Base-by-base conservation (phyloP, 2,329 filamentous ascomycete species). In the Gnomoniopsis smithogilvyi region DNA sequence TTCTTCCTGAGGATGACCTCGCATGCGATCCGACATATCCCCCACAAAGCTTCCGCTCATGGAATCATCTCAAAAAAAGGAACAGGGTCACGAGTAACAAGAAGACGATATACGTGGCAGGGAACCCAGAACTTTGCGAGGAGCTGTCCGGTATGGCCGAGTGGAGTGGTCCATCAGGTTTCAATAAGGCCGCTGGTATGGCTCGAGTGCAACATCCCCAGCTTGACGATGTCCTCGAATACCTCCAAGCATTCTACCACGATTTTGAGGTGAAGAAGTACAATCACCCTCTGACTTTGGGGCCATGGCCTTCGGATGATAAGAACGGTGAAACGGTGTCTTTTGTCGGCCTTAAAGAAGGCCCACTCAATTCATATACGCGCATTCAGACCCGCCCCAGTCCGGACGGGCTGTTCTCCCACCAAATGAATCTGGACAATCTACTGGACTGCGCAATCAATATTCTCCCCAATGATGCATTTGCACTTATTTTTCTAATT, bases 1-100 rank as follows among this genome's bases (percentile, higher is more conserved):
- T 87, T 0, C 71, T 89, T 0, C 86, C 86, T 0, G 76, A 73
- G 2, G 86, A 89, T 65, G 82, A 83, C 21, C 73, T 90, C 1
- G 77, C 80, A 0, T 69, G 76, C 36, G 80, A 88, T 43, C 79
- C 81, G 1, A 72, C 78, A 6, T 76, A 75, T 43, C 73, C 77
- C 1, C 70, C 79, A 0, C 85, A 89, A 62, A 80, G 75, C 43
- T 72, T 84, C 46, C 72, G 74, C 30, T 74, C 76, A 0, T 89
- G 84, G 83, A 62, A 76, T 2, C 64, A 73, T 0, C 70, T 72
- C 26, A 71, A 73, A 7, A 64, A 73, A 6, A 75, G 83, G 6
- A 86, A 87, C 58, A 72, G 75, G 15, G 69, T 84, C 2, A 83
- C 78, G 0, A 22, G 65, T 0, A 58, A 67, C 12, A 74, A 76